Conservation (phyloP, 208 protist genomes). For the Leptomonas pyrrhocoris region DNA sequence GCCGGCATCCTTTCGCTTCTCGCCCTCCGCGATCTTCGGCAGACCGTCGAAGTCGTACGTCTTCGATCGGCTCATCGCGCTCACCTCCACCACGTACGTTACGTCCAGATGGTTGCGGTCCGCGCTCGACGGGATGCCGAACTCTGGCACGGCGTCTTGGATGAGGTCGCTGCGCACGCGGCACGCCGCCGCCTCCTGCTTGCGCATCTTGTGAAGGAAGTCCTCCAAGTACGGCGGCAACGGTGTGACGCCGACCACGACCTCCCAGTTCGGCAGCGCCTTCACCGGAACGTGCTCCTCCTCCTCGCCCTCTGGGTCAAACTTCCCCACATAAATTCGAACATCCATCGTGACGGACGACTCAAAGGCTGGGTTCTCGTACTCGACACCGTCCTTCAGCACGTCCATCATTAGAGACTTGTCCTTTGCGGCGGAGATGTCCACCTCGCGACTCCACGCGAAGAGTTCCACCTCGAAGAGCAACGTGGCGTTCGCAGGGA, state of each 20-base stretch:
- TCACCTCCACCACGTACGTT: conserved; percentile 76
- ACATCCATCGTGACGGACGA: conserved; percentile 69
- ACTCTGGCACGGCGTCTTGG: conserved; percentile 51
- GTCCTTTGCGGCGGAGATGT: conserved; percentile 79
- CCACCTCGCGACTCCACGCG: conserved; percentile 74
- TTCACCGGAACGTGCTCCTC: conserved; percentile 49
- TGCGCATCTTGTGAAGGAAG: conserved; percentile 77
- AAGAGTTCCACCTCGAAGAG: conserved; percentile 93
- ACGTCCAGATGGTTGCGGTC: conserved; percentile 38
- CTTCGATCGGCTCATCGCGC: conserved; percentile 58
- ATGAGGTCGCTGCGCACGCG: conserved; percentile 51
- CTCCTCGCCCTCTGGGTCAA: conserved; percentile 47
- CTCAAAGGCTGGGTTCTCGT: conserved; percentile 84
- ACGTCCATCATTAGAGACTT: conserved; percentile 80
- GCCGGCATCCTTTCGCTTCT: conserved; percentile 74
- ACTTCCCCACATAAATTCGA: conserved; percentile 50
- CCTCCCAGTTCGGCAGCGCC: conserved; percentile 45
- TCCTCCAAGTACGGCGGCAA: conserved; percentile 75
- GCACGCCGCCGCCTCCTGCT: conserved; percentile 71
- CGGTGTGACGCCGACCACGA: conserved; percentile 63
- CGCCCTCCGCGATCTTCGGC: conserved; percentile 69
- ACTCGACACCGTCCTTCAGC: conserved; percentile 70
- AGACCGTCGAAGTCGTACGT: conserved; percentile 66
- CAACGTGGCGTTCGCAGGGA: conserved; percentile 87
- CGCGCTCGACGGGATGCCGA: conserved; percentile 50